Evolutionary conservation across 2,329 filamentous ascomycete genomes (phyloP).

Genomic region (Alternaria ventricosa): DNA sequence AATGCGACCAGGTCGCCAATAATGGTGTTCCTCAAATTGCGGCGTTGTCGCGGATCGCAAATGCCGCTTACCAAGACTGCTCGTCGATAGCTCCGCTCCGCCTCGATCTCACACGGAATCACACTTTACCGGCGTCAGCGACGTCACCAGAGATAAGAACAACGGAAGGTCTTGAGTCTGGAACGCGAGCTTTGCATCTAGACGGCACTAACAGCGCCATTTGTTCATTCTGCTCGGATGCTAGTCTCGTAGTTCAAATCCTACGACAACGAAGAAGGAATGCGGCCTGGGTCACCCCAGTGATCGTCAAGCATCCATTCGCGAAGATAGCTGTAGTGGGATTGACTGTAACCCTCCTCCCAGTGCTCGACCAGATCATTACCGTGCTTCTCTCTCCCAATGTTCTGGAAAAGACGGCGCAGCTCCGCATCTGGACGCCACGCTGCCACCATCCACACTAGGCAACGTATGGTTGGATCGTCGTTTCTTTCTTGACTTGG

Average conservation of each 20-base stretch:
- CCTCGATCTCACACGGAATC: background rate
- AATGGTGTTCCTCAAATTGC: background rate
- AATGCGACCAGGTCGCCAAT: background rate
- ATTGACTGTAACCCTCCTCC: background rate
- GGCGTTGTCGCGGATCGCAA: background rate
- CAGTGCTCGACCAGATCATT: background rate
- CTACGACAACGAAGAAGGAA: background rate
- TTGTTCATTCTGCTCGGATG: background rate
- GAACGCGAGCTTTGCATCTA: background rate
- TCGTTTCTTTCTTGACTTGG: background rate
- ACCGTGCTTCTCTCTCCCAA: background rate
- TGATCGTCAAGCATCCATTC: background rate
- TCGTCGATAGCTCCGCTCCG: background rate
- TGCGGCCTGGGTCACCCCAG: background rate
- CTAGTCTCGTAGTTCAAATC: background rate
- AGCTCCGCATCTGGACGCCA: conserved; percentile 17
- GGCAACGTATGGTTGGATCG: background rate
- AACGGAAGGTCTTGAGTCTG: background rate
- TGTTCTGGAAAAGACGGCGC: conserved; percentile 8
- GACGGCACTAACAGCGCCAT: background rate
- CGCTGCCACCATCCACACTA: background rate
- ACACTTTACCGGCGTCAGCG: background rate
- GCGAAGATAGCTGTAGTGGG: background rate
- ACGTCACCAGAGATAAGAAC: background rate
- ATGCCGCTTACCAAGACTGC: background rate